Evolutionary conservation across 768 basidiomycete species (phyloP).

Genomic region (Mycena filopes): DNA sequence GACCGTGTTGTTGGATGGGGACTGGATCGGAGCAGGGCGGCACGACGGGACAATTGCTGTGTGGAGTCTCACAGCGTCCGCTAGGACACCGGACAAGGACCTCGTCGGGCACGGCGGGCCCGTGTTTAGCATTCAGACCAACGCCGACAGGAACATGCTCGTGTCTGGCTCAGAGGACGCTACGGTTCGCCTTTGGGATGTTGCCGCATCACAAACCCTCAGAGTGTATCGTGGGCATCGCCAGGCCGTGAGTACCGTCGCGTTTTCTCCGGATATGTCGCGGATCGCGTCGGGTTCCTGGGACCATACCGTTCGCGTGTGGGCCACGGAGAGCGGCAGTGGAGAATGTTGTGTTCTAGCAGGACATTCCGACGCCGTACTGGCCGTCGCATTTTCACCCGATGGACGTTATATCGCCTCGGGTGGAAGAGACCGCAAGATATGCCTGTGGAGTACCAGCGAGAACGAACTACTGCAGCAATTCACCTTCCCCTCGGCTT

Average conservation of each 20-base stretch:
- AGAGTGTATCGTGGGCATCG: not conserved
- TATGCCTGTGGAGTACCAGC: not conserved
- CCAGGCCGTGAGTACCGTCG: not conserved
- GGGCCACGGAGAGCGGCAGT: not conserved
- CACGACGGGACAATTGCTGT: not conserved
- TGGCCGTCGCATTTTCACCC: not conserved
- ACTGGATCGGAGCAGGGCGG: not conserved
- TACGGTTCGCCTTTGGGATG: not conserved
- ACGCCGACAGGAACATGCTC: not conserved
- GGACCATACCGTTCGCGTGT: not conserved
- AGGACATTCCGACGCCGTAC: not conserved
- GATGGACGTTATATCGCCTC: not conserved
- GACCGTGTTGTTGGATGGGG: not conserved
- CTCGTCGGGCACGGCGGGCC: not conserved
- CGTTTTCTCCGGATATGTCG: not conserved
- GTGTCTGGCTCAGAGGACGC: not conserved
- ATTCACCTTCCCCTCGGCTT: not conserved
- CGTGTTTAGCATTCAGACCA: not conserved
- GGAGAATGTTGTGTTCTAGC: not conserved
- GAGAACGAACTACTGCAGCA: not conserved
- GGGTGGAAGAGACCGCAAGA: not conserved
- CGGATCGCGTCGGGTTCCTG: not conserved
- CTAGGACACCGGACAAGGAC: not conserved
- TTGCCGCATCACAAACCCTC: too few relatives aligned
- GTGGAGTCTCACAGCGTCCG: not conserved